phyloP scores from a whole-genome alignment of 1,284 basidiomycete species.

The Ceratobasidium theobromae region DNA sequence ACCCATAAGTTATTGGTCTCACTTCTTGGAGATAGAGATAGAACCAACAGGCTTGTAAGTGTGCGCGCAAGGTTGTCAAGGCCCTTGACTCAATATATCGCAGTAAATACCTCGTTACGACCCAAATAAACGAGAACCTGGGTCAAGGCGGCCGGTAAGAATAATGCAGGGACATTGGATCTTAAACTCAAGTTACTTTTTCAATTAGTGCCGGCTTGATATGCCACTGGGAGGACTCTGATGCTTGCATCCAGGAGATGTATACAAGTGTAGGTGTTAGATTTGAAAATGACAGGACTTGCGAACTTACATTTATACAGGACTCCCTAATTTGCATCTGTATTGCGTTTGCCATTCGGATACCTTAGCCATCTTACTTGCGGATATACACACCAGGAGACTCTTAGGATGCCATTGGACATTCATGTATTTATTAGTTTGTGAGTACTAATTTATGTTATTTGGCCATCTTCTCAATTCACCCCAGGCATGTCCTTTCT shows the following conservation, averaged over 20 bases:
- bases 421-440: conserved; percentile 17
- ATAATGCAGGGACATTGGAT: background rate
- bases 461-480: background rate
- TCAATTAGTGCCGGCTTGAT: conserved; percentile 58
- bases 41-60: conserved; percentile 77
- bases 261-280: conserved; percentile 59
- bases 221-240: conserved; percentile 75
- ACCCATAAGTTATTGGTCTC: conserved; percentile 25
- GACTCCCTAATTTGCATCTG: conserved; percentile 74
- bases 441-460: background rate
- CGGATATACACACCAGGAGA: background rate
- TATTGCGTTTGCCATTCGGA: conserved; percentile 66
- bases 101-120: conserved; percentile 81
- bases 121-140: conserved; percentile 76
- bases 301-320: conserved; percentile 44
- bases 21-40: conserved; percentile 52
- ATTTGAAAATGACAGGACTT: conserved; percentile 19
- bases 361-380: conserved; percentile 39
- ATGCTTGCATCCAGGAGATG: conserved; percentile 67
- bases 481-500: conserved; percentile 1
- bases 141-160: conserved; percentile 76
- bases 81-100: conserved; percentile 11
- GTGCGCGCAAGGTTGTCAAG: background rate
- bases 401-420: background rate
- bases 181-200: conserved; percentile 1